Evolutionary conservation across 1,284 basidiomycete genomes (phyloP).

Genomic region (Cutaneotrichosporon sp.): DNA sequence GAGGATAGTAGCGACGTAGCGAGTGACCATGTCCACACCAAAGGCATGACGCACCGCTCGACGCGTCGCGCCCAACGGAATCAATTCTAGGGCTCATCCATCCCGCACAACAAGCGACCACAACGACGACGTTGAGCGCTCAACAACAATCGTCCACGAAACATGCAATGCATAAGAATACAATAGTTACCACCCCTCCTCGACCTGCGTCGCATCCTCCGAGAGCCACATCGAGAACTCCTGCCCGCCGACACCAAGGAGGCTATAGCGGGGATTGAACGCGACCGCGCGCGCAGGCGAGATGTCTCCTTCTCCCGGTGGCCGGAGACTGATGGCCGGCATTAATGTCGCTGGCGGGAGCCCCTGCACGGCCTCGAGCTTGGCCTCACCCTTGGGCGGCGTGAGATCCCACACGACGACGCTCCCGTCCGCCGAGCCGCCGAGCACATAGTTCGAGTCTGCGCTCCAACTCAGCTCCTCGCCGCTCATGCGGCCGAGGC

Average conservation of each 20-base stretch:
- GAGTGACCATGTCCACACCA: too few relatives aligned
- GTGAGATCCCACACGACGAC: conserved; percentile 73
- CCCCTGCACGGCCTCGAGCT: conserved; percentile 32
- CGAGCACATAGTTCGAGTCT: conserved; percentile 81
- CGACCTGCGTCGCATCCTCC: background rate
- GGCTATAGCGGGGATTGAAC: conserved; percentile 84
- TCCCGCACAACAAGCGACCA: too few relatives aligned
- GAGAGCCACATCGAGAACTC: conserved; percentile 58
- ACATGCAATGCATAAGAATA: conserved; percentile 4
- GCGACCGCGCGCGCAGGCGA: conserved; percentile 76
- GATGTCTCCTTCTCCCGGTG: conserved; percentile 62
- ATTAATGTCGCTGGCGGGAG: conserved; percentile 61
- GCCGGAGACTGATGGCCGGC: conserved; percentile 59
- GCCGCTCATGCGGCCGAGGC: conserved; percentile 79
- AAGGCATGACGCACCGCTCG: too few relatives aligned
- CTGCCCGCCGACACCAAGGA: conserved; percentile 81
- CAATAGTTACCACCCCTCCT: conserved; percentile 6
- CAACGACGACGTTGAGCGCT: too few relatives aligned
- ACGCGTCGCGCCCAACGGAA: too few relatives aligned
- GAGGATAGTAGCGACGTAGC: too few relatives aligned
- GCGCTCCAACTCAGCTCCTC: conserved; percentile 92
- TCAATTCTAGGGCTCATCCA: too few relatives aligned
- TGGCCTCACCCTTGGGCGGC: conserved; percentile 42
- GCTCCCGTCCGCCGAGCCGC: conserved; percentile 72
- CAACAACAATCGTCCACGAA: background rate